A percentile compares a stretch with the other conserved stretches of the same genome.
Conservation (phyloP, 306 rosid genomes). For the Purshia tridentata region DNA sequence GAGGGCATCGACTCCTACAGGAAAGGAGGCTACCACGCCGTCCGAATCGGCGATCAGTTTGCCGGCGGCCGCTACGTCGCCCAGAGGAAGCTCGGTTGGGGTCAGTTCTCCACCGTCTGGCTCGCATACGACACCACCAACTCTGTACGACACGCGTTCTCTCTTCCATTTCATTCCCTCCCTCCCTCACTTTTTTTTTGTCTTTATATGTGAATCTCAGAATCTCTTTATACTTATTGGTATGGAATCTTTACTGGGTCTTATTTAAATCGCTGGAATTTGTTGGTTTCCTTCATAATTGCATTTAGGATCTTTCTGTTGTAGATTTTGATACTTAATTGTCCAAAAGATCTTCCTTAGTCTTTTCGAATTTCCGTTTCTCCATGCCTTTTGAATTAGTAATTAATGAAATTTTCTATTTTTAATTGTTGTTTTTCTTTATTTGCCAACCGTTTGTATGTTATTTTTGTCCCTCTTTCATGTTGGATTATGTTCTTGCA, state of each 20-base stretch:
- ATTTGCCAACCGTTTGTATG: not conserved
- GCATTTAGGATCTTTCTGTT: not conserved
- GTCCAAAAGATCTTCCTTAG: slow-evolving; percentile 6
- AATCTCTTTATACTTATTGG: not conserved
- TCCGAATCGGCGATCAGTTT: slow-evolving; percentile 83
- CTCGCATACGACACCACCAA: slow-evolving; percentile 77
- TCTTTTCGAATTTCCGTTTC: not conserved
- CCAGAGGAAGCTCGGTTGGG: slow-evolving; percentile 97
- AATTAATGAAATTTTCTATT: not conserved
- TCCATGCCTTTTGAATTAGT: not conserved
- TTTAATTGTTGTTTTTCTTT: not conserved
- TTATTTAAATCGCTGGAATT: not conserved
- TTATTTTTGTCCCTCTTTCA: too few species aligned
- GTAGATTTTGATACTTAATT: slow-evolving; percentile 2
- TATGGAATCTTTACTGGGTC: slow-evolving; percentile 1
- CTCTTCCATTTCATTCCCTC: not conserved
- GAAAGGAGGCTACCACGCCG: slow-evolving; percentile 97
- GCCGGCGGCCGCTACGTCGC: slow-evolving; percentile 85
- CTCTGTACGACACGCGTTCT: slow-evolving; percentile 45
- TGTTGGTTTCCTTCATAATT: not conserved
- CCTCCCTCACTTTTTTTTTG: not conserved
- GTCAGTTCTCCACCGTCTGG: slow-evolving; percentile 98
- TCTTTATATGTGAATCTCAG: not conserved
- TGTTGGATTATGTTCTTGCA: not conserved
- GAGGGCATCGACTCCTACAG: slow-evolving; percentile 91